Conservation (phyloP, 352 stramenopile genomes). For the Phytopythium mirpurense region DNA sequence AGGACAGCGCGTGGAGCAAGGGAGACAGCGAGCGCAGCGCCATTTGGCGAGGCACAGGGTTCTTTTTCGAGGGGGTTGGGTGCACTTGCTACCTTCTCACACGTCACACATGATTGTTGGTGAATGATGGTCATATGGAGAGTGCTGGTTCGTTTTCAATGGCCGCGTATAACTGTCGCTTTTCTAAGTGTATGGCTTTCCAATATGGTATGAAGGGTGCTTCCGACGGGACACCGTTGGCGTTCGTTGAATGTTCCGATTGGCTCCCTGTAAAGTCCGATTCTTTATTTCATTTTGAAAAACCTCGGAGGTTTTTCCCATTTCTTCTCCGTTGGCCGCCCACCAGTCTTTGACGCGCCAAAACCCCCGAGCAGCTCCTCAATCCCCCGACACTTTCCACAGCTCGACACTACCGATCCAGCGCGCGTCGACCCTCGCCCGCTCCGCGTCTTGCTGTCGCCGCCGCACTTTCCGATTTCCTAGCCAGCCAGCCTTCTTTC, state of each 20-base stretch:
- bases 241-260: constrained; percentile 10
- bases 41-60: not conserved
- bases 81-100: not conserved
- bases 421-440: too few species aligned
- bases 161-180: not conserved
- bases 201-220: not conserved
- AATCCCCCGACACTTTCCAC: too few species aligned
- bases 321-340: constrained; percentile 7
- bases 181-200: too few species aligned
- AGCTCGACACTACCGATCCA: too few species aligned
- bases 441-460: not conserved
- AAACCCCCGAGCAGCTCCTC: constrained; percentile 3
- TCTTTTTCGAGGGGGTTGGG: too few species aligned
- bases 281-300: not conserved
- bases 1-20: too few species aligned
- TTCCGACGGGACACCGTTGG: not conserved
- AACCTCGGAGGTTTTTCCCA: constrained; percentile 13
- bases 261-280: constrained; percentile 2
- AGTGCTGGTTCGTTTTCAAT: not conserved
- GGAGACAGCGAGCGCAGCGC: too few species aligned
- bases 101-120: constrained; percentile 4
- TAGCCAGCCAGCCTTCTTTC: not conserved
- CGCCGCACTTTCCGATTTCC: not conserved
- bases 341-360: constrained; percentile 6
- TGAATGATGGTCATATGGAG: constrained; percentile 3